Evolutionary conservation across 495 filamentous ascomycete genomes (phyloP).

Genomic region (Aspergillus sparsus): DNA sequence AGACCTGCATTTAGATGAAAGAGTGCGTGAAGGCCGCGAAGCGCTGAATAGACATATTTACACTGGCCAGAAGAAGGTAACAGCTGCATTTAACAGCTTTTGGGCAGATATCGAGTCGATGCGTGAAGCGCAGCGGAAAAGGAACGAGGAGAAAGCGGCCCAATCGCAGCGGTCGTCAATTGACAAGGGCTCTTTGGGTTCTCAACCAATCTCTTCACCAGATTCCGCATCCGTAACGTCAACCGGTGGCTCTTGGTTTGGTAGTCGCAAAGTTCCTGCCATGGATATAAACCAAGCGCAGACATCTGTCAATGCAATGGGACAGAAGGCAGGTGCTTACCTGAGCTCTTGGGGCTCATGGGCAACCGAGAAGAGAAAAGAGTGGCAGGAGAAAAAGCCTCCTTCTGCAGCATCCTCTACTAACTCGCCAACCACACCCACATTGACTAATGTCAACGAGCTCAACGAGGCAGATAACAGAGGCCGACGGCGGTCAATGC

Average conservation of each 20-base stretch:
- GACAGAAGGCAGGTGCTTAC: conserved; percentile 80
- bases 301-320: conserved; percentile 64
- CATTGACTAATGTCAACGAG: conserved; percentile 34
- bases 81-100: conserved; percentile 77
- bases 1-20: conserved; percentile 85
- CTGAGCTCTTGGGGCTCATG: conserved; percentile 93
- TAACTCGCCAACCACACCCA: conserved; percentile 35
- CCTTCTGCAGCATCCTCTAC: conserved; percentile 30
- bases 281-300: conserved; percentile 66
- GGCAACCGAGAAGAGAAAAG: conserved; percentile 85
- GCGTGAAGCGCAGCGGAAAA: conserved; percentile 76
- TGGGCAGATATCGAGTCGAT: conserved; percentile 87
- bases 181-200: conserved; percentile 32
- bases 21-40: conserved; percentile 74
- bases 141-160: conserved; percentile 57
- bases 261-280: conserved; percentile 40
- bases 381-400: conserved; percentile 50
- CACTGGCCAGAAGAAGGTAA: conserved; percentile 83
- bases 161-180: conserved; percentile 40
- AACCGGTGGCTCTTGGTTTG: conserved; percentile 27
- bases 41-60: conserved; percentile 75
- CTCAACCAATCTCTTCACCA: conserved; percentile 27
- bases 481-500: conserved; percentile 37
- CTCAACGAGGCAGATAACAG: conserved; percentile 31
- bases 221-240: conserved; percentile 22